Conservation (phyloP, 2,329 filamentous ascomycete genomes). For the Aspergillus fumigatiaffinis region DNA sequence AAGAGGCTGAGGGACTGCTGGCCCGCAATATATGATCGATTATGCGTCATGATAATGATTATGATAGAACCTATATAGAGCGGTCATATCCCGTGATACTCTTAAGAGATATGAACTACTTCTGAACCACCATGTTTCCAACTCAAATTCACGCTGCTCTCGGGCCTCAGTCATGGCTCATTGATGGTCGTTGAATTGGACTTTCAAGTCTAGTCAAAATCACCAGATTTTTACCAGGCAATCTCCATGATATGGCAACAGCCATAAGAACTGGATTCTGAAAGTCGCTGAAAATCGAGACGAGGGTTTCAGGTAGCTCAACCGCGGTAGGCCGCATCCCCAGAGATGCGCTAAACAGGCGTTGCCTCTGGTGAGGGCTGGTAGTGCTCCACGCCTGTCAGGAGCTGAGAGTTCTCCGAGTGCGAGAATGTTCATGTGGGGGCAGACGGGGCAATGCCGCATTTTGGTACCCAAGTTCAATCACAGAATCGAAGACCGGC, state of each 20-base stretch:
- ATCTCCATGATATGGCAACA: background rate
- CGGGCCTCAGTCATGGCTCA: background rate
- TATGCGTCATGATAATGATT: conserved; percentile 4
- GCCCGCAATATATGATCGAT: conserved; percentile 7
- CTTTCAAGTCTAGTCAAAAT: background rate
- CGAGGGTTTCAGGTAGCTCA: background rate
- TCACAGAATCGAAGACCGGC: too few relatives aligned
- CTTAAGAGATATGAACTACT: background rate
- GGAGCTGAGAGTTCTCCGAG: too few relatives aligned
- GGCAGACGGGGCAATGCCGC: too few relatives aligned
- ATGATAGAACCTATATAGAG: background rate
- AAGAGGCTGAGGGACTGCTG: conserved; percentile 30
- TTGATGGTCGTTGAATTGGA: background rate
- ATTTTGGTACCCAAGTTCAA: too few relatives aligned
- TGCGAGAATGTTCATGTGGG: too few relatives aligned
- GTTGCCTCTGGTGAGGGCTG: background rate
- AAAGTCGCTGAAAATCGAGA: background rate
- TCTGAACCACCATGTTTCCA: background rate
- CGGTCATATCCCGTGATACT: background rate
- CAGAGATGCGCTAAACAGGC: background rate
- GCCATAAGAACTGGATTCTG: background rate
- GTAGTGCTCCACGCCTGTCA: background rate
- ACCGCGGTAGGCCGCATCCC: background rate
- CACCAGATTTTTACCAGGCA: background rate
- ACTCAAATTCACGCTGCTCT: background rate